Percentiles rank a stretch among this genome's conserved stretches.
Evolutionary conservation across 331 rosid species (phyloP).

Genomic region (Ulmus americana): DNA sequence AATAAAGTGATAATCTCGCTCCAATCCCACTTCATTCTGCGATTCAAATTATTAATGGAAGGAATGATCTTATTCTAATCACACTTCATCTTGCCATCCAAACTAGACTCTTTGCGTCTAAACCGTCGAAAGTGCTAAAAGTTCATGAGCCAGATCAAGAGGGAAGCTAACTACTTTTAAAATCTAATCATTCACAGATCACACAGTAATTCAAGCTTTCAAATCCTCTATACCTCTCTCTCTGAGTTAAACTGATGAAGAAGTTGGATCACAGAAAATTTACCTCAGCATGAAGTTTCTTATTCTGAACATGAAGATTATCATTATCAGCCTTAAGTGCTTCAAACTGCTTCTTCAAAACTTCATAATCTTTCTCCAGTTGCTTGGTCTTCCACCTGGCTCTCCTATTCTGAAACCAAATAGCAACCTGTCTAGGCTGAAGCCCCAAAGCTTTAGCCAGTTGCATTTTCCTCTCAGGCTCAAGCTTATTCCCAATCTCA

Average conservation of each 20-base stretch:
- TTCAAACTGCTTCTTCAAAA: conserved; percentile 72
- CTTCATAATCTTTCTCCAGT: conserved; percentile 66
- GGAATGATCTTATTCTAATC: no score
- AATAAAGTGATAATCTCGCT: no score
- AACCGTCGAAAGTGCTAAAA: not conserved
- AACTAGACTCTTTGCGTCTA: no score
- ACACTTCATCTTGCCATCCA: no score
- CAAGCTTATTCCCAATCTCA: conserved; percentile 80
- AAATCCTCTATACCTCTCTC: no score
- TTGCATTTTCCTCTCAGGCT: conserved; percentile 79
- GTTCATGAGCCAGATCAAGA: conserved; percentile 1
- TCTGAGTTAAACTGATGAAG: no score
- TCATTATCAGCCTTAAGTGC: conserved; percentile 68
- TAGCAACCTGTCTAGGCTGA: conserved; percentile 80
- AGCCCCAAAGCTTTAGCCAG: conserved; percentile 68
- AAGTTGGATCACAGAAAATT: not conserved
- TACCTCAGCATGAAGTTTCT: conserved; percentile 75
- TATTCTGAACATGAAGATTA: conserved; percentile 59
- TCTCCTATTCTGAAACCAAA: conserved; percentile 87
- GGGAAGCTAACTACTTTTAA: not conserved
- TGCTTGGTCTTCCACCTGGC: conserved; percentile 94
- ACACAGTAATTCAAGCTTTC: no score
- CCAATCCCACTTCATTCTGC: no score
- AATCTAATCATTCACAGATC: not conserved
- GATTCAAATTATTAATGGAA: no score